Base-by-base conservation (phyloP, 176 grass and related monocot genomes). In the Areca catechu region DNA sequence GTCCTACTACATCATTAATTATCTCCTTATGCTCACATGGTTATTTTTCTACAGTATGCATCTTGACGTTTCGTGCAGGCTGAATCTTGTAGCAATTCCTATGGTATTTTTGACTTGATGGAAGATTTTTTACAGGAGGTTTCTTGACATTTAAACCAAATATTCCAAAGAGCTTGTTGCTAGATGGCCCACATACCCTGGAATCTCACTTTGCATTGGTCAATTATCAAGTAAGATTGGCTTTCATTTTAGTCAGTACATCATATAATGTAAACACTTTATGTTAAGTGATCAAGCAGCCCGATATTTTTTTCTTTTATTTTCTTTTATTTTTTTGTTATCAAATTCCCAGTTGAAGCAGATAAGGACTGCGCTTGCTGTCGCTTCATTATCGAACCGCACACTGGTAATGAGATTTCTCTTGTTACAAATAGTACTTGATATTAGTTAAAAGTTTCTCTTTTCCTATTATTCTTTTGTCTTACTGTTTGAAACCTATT, bases 81-180 rank as follows among this genome's bases (percentile, higher is more conserved):
- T 43, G 9, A 43, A 43, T 43, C 34, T 43, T 12, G 34, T 43
- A 2, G 34, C 34, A 43, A 3, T 43, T 43, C 34, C 10, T 14
- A 14, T 43, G 34, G 34, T 43, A 43, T 12, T 43, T 43, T 43
- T 43, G 9, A 57, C 60, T 43, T 74, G 83, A 70, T 59, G 57
- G 16, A 29, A 59, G 57, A 29, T 15, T 28, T 43, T 9, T 9
- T 10, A 43, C 83, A 98, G 93, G 84, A 72, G 87, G 93, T 60
- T 98, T 82, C 57, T 70, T 98, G 66, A 80, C 81, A 85, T 98
- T 98, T 79, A 88, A 74, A 60, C 84, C 87, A 66, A 85, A 56
- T 65, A 91, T 98, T 80, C 87, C 87, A 53, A 92, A 82, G 72
- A 48, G 49, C 61, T 76, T 98, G 76, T 80, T 98, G 67, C 65